Conservation (phyloP, 129 eudicot genomes). For the Deinandra increscens region DNA sequence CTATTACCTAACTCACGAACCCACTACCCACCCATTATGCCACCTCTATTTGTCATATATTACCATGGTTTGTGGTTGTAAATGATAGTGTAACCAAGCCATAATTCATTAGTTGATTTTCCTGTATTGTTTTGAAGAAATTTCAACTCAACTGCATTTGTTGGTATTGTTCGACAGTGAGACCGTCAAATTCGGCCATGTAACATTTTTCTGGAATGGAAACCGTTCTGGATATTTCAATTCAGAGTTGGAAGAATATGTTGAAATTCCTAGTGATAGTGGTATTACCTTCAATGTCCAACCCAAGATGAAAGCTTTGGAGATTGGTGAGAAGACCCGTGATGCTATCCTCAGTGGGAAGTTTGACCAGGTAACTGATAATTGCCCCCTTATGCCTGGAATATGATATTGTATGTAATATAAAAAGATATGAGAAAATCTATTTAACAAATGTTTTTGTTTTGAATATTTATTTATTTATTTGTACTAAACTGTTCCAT, state of each 20-base stretch:
- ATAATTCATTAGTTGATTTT: neutral
- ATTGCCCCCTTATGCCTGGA: neutral
- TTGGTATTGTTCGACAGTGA: slow-evolving; percentile 47
- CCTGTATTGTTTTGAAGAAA: neutral
- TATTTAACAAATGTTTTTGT: neutral
- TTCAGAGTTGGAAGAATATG: slow-evolving; percentile 81
- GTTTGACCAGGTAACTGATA: slow-evolving; percentile 65
- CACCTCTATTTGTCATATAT: neutral
- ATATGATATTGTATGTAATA: neutral
- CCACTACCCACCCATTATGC: neutral
- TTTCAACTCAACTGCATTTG: neutral
- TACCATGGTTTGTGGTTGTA: neutral
- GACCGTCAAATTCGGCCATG: slow-evolving; percentile 95
- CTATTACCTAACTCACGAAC: neutral
- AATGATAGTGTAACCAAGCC: slow-evolving; percentile 1
- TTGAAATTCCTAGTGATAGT: slow-evolving; percentile 85
- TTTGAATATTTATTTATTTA: neutral
- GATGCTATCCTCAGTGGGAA: slow-evolving; percentile 80
- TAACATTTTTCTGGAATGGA: slow-evolving; percentile 97
- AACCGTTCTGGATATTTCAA: slow-evolving; percentile 92
- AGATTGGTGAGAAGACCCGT: slow-evolving; percentile 86
- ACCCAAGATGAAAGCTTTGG: slow-evolving; percentile 92
- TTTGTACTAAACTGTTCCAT: neutral
- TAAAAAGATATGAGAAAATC: neutral
- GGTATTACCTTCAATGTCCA: slow-evolving; percentile 84